Evolutionary conservation across 1,284 basidiomycete species (phyloP), one percentile per base, ranked within the genome.

Genomic region (Cryptococcus sp.): DNA sequence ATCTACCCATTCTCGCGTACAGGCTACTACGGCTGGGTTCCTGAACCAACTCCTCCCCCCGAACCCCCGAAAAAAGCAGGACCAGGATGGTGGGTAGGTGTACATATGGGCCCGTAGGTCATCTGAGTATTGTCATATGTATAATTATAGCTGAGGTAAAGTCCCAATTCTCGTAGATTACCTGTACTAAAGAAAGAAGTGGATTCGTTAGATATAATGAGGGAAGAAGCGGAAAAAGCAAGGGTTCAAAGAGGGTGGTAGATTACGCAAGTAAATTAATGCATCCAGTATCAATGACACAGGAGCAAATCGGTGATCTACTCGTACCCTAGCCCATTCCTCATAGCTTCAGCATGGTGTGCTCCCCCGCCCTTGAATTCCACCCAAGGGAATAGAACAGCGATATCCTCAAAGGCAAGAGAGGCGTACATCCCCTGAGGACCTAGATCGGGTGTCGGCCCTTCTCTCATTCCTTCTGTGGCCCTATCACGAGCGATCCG

Each of bases 331-430:
- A 70, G 45, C 3, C 69, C 70, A 24, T 55, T 57, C 14, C 63
- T 46, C 47, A 55, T 60, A 9, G 62, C 56, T 24, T 64, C 61
- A 18, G 60, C 55, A 32, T 59, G 52, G 49, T 66, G 55, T 18
- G 54, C 59, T 1, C 66, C 69, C 2, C 61, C 54, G 7, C 62
- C 60, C 24, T 56, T 60, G 19, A 72, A 48, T 46, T 66, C 58
- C 9, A 75, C 43, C 73, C 73, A 75, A 7, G 64, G 61, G 18
- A 64, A 48, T 16, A 75, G 44, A 14, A 49, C 62, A 36, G 70
- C 63, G 10, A 73, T 42, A 55, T 75, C 73, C 41, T 70, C 70
- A 49, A 69, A 73, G 0, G 67, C 71, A 2, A 75, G 50, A n/a
- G 62, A 66, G 3, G 58, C 67, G 52, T 72, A 75, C 63, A 63